These are phyloP conservation scores for Picea abies DNA, from an alignment of 83 land plant genomes.

Conservation along the genomic window DNA sequence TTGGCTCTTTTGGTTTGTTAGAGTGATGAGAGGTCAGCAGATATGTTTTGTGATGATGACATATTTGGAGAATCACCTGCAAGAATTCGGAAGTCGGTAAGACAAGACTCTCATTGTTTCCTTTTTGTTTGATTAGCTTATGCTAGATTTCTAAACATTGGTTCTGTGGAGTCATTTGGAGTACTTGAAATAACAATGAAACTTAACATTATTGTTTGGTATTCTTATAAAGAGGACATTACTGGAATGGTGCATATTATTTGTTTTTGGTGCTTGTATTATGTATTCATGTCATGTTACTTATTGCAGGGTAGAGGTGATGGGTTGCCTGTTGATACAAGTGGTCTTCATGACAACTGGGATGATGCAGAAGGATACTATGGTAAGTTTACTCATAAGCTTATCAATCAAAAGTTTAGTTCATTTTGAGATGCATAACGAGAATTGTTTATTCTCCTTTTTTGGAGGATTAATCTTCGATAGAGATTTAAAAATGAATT, in stretches of 20 bases:
- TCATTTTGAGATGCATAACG: too few relatives aligned
- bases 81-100: constrained; percentile 75
- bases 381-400: constrained; percentile 50
- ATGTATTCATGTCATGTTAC: constrained; percentile 1
- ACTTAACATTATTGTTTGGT: too few relatives aligned
- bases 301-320: constrained; percentile 76
- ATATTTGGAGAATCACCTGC: constrained; percentile 98
- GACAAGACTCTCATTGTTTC: constrained; percentile 1
- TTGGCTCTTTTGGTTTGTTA: constrained; percentile 24
- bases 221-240: too few relatives aligned
- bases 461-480: too few relatives aligned
- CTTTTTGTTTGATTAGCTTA: neutral
- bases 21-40: constrained; percentile 85
- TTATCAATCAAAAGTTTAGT: neutral
- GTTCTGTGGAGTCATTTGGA: neutral
- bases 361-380: constrained; percentile 99
- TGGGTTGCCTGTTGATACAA: constrained; percentile 68
- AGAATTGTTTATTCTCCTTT: too few relatives aligned
- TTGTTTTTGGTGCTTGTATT: neutral
- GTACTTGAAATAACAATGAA: neutral
- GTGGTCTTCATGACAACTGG: constrained; percentile 97
- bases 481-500: too few relatives aligned
- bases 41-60: constrained; percentile 95
- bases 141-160: neutral
- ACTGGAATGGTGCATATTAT: neutral